Conservation (phyloP, 1,284 basidiomycete genomes). For the Malassezia globosa region DNA sequence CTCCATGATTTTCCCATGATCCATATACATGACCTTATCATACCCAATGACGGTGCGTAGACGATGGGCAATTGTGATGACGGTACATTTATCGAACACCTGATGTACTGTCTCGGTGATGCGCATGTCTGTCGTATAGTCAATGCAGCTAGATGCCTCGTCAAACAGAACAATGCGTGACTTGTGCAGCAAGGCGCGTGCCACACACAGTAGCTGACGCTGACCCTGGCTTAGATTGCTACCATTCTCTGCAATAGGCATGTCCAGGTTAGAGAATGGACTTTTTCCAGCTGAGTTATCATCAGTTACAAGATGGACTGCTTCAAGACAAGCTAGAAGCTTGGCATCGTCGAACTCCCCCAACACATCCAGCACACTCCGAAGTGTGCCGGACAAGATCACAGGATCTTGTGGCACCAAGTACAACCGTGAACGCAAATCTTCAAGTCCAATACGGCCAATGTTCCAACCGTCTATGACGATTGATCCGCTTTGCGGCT, state of each 20-base stretch:
- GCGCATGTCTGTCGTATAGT: conserved; percentile 29
- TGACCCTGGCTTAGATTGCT: conserved; percentile 41
- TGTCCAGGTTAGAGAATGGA: conserved; percentile 20
- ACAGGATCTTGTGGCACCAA: conserved; percentile 50
- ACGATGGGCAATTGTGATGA: conserved; percentile 69
- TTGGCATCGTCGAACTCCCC: conserved; percentile 27
- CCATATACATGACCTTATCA: conserved; percentile 51
- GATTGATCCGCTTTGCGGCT: conserved; percentile 26
- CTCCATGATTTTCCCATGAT: conserved; percentile 50
- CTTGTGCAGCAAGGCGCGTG: conserved; percentile 33
- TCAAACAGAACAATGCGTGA: conserved; percentile 43
- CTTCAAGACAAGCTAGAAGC: conserved; percentile 17
- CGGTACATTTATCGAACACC: conserved; percentile 61
- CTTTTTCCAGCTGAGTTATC: background rate
- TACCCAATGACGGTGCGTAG: conserved; percentile 47
- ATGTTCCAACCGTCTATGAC: conserved; percentile 48
- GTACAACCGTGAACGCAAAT: conserved; percentile 51
- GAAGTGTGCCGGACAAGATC: conserved; percentile 34
- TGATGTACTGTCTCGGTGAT: conserved; percentile 70
- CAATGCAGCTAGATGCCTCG: conserved; percentile 43
- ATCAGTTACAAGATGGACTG: conserved; percentile 3
- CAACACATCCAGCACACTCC: conserved; percentile 31
- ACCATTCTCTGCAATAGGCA: conserved; percentile 37
- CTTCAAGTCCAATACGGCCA: conserved; percentile 48
- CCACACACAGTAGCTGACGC: conserved; percentile 40